Base-by-base conservation (phyloP, 1,284 basidiomycete genomes). In the Neonothopanus nambi region DNA sequence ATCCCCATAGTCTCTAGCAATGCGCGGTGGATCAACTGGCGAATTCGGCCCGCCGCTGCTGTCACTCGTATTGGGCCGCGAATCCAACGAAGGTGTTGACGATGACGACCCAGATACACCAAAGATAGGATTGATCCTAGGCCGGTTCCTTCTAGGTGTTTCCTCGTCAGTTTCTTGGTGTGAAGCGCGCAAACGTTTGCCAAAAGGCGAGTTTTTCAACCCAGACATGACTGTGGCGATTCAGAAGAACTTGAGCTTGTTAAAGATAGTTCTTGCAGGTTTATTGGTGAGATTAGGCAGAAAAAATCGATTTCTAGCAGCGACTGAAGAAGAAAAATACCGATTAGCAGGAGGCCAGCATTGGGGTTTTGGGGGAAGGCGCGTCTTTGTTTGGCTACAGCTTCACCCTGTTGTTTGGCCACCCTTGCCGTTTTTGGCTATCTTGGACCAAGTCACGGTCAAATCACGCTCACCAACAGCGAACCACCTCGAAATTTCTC, bases 121-220 rank as follows among this genome's bases (percentile, higher is more conserved):
- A 62, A 82, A 83, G 48, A 84, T 76, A 21, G 78, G 73, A 51
- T 82, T 80, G 40, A 79, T 73, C 55, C 81, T 75, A 51, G 74
- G 78, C 45, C 80, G 73, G 60, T 71, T 80, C 59, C 80, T 72
- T 55, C 76, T 71, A 3, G 78, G 79, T 21, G 76, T 69, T 42
- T 78, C 75, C 52, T 82, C 80, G 56, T 84, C 82, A 24, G 78
- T 74, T 26, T 78, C 81, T 45, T 74, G 75, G 55, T 86, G 82
- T 4, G 84, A 77, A 20, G 84, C 85, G 48, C 87, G 82, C 21
- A 90, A 76, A 30, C 88, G 82, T 65, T 90, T 90, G 38, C 87
- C 88, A 69, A 88, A 90, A 0, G 85, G 85, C 61, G 88, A 89
- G 70, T 89, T 87, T 75, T 86, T 87, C 69, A 90, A 78, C 52